Evolutionary conservation across 2,329 filamentous ascomycete genomes (phyloP).

Genomic region (Clarireedia homoeocarpa): DNA sequence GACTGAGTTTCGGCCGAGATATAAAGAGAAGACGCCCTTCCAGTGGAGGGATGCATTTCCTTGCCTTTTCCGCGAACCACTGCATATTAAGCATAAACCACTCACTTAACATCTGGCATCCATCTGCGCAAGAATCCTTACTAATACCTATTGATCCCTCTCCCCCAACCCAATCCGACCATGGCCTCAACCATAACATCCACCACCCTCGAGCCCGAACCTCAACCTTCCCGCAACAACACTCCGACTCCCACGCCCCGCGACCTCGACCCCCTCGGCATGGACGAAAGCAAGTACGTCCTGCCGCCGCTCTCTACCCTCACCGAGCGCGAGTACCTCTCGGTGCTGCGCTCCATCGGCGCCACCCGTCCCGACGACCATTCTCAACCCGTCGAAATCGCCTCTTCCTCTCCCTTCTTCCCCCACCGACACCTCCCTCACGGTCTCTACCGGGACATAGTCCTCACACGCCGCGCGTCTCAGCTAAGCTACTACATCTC

Average conservation of each 20-base stretch:
- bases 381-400: constrained; percentile 3
- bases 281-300: not conserved
- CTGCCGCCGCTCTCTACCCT: constrained; percentile 3
- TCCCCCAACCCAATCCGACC: too few relatives aligned
- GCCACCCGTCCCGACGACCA: not conserved
- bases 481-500: constrained; percentile 17
- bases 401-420: not conserved
- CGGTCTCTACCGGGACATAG: constrained; percentile 19
- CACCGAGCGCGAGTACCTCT: not conserved
- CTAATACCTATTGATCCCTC: too few relatives aligned
- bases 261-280: constrained; percentile 3
- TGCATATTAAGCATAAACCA: too few relatives aligned
- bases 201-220: not conserved
- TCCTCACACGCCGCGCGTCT: constrained; percentile 9
- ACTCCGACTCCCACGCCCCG: constrained; percentile 2
- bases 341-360: not conserved
- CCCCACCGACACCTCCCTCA: constrained; percentile 10
- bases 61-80: too few relatives aligned
- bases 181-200: not conserved
- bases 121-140: too few relatives aligned
- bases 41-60: too few relatives aligned
- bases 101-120: too few relatives aligned
- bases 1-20: too few relatives aligned
- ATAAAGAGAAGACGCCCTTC: too few relatives aligned
- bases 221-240: not conserved